These are phyloP conservation scores for Nitzschia putrida DNA, from an alignment of 108 stramenopile species.

Conservation along the genomic window DNA sequence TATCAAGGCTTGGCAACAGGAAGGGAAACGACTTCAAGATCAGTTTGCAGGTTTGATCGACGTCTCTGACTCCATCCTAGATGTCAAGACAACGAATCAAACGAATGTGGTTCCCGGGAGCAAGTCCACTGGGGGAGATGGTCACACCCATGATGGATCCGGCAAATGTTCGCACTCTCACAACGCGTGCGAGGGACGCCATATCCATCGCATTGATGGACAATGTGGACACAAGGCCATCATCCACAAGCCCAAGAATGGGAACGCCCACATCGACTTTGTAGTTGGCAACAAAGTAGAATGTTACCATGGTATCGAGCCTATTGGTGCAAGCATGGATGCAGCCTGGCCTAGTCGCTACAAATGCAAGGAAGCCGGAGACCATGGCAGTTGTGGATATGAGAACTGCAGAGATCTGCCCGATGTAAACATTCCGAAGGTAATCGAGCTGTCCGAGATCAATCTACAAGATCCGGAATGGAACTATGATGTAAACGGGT, in stretches of 20 bases:
- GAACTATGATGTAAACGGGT: constrained; percentile 34
- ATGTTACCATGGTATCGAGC: constrained; percentile 51
- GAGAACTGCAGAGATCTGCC: constrained; percentile 13
- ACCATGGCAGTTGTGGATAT: constrained; percentile 6
- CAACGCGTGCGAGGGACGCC: constrained; percentile 26
- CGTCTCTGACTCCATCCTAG: background rate
- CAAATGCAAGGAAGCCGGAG: constrained; percentile 46
- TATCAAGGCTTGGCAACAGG: constrained; percentile 38
- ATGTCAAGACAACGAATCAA: background rate
- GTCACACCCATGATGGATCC: constrained; percentile 17
- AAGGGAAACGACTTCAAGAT: constrained; percentile 36
- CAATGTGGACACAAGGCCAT: constrained; percentile 70
- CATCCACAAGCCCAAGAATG: constrained; percentile 58
- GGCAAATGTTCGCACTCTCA: constrained; percentile 1
- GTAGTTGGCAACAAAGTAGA: constrained; percentile 66
- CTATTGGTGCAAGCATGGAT: constrained; percentile 24
- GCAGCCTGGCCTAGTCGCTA: constrained; percentile 54
- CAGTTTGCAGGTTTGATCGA: background rate
- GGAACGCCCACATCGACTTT: constrained; percentile 65
- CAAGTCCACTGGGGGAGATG: constrained; percentile 16
- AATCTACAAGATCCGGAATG: constrained; percentile 38
- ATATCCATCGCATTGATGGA: constrained; percentile 57
- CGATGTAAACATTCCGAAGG: constrained; percentile 25
- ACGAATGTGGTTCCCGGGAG: background rate
- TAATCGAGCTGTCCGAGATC: constrained; percentile 30